Base-by-base conservation (phyloP, 345 rosid species). In the Brassica carinata region DNA sequence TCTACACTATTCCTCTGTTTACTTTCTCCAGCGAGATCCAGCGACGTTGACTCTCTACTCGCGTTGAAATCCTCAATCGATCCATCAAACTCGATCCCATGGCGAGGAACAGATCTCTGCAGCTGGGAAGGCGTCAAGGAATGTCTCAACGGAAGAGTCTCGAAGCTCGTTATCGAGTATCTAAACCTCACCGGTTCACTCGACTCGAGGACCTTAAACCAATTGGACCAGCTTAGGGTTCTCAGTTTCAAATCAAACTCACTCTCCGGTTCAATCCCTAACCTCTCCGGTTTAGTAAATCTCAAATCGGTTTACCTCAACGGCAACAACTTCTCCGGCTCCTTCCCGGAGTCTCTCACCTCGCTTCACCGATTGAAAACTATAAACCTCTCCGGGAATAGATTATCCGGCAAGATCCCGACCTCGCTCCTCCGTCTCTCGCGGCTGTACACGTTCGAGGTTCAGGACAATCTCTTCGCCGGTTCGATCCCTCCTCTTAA, bases 171-270 rank as follows among this genome's bases (percentile, higher is more conserved):
- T 5, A 83, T 93, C 0, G 97, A 93, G 88, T 72, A 77, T 74
- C 78, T 86, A 30, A 93, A 92, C 82, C 85, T 93, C 77, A 87
- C 85, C 0, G 98, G 99, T 3, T 73, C 85, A 69, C 83, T 93
- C 4, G 87, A 90, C 34, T 81, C 65, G 23, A 81, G 77, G 74
- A 81, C 59, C 76, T 34, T 96, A 67, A 90, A 90, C 68, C 91
- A 80, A 36, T 75, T 96, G 59, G 96, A 93, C 72, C 98, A 93
- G 70, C 90, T 96, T 10, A 88, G 99, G 3, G 99, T 96, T 8
- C 73, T 96, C 67, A 96, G 99, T 72, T 89, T 96, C 85, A 96
- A 96, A 74, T 86, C 90, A 1, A 96, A 96, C 83, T 89, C 92
- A 5, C 76, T 96, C 80, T 86, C 96, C 3, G 99, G 99, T 18